Evolutionary conservation across 2,329 filamentous ascomycete genomes (phyloP).

Genomic region (Rutstroemia sp.): DNA sequence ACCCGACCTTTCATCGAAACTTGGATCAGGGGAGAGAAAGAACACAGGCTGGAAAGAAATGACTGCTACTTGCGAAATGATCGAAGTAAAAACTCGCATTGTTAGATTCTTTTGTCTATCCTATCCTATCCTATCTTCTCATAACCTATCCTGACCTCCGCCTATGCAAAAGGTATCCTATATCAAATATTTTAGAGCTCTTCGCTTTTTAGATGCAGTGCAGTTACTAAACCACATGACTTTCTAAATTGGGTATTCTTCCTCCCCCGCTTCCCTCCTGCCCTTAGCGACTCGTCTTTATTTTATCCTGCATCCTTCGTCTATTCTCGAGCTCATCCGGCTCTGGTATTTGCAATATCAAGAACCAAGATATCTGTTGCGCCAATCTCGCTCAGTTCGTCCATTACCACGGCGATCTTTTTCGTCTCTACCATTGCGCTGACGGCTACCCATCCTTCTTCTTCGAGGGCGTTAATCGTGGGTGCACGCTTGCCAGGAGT

Average conservation of each 20-base stretch:
- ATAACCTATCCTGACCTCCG: not conserved
- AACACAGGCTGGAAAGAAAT: no score
- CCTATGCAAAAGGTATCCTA: not conserved
- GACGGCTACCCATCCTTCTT: constrained; percentile 89
- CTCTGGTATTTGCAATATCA: constrained; percentile 29
- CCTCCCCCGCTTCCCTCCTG: no score
- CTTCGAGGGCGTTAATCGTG: constrained; percentile 83
- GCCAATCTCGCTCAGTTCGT: constrained; percentile 28
- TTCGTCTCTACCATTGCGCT: constrained; percentile 63
- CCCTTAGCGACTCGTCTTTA: not conserved
- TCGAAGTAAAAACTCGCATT: not conserved
- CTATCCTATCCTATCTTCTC: not conserved
- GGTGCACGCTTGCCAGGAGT: constrained; percentile 92
- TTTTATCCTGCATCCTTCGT: not conserved
- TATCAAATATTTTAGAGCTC: no score
- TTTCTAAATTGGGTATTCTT: no score
- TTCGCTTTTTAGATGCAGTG: not conserved
- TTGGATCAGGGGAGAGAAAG: no score
- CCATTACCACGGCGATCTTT: constrained; percentile 30
- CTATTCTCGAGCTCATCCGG: constrained; percentile 10
- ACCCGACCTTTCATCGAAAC: no score
- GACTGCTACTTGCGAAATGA: no score
- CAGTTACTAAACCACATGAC: not conserved
- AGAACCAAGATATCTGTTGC: constrained; percentile 31
- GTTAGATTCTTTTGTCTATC: not conserved